Evolutionary conservation across 805 yeast genomes (phyloP).

Genomic region (Hanseniaspora taiwanica): DNA sequence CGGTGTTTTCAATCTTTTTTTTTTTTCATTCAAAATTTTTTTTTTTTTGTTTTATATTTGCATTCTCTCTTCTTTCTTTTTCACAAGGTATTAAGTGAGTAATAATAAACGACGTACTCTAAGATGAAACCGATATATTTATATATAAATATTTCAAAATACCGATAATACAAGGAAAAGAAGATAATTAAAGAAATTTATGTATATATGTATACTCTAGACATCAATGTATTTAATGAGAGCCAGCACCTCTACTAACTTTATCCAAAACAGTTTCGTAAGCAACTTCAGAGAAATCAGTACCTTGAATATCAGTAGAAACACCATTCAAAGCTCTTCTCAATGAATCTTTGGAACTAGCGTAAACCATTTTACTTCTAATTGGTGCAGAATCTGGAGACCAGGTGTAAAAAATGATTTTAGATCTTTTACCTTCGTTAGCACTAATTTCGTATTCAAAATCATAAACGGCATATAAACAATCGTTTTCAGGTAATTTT

Average conservation of each 20-base stretch:
- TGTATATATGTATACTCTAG: not conserved
- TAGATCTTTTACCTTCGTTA: constrained; percentile 89
- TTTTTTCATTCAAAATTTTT: not conserved
- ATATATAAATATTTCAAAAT: not conserved
- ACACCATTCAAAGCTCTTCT: constrained; percentile 96
- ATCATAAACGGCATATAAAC: constrained; percentile 93
- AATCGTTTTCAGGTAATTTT: constrained; percentile 87
- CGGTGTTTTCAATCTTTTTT: not conserved
- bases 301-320: constrained; percentile 91
- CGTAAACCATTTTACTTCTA: constrained; percentile 94
- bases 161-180: not conserved
- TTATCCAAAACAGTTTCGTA: constrained; percentile 84
- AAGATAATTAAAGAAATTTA: no score
- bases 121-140: no score
- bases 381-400: constrained; percentile 96
- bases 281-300: constrained; percentile 94
- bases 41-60: not conserved
- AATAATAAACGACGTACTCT: no score
- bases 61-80: not conserved
- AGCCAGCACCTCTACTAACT: constrained; percentile 72
- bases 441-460: constrained; percentile 84
- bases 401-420: constrained; percentile 70
- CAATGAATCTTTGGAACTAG: constrained; percentile 94
- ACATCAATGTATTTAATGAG: constrained; percentile 26
- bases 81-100: no score